Conservation (phyloP, 2,329 filamentous ascomycete genomes). For the Neofusicoccum sp. region DNA sequence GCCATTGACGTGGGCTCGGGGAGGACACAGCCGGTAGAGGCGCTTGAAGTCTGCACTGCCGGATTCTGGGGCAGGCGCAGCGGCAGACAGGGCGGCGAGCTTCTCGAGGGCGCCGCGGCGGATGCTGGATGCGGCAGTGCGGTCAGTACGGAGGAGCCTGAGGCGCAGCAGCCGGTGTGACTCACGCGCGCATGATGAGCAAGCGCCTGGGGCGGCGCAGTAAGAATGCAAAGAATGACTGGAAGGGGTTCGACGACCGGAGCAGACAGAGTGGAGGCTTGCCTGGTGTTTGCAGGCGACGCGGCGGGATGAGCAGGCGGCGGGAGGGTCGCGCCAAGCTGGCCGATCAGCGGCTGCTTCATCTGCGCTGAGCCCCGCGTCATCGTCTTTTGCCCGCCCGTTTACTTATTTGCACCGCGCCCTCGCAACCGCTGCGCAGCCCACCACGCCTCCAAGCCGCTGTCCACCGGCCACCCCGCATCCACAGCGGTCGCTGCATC, state of each 20-base stretch:
- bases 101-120: slow-evolving; percentile 54
- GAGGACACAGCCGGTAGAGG: slow-evolving; percentile 45
- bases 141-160: slow-evolving; percentile 2
- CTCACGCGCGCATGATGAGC: slow-evolving; percentile 19
- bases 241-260: neutral
- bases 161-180: slow-evolving; percentile 5
- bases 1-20: slow-evolving; percentile 20
- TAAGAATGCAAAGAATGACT: slow-evolving; percentile 21
- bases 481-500: neutral
- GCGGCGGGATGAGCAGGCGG: neutral
- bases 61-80: slow-evolving; percentile 31
- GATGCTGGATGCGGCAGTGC: slow-evolving; percentile 27
- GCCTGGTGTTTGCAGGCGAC: neutral
- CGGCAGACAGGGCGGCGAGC: slow-evolving; percentile 51
- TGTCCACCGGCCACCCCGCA: slow-evolving; percentile 1
- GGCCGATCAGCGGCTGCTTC: slow-evolving; percentile 12
- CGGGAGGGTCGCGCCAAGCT: slow-evolving; percentile 9
- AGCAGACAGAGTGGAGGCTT: neutral
- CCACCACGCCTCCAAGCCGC: neutral
- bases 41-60: slow-evolving; percentile 43
- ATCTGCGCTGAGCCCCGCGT: slow-evolving; percentile 17
- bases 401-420: neutral
- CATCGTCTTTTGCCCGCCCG: slow-evolving; percentile 13
- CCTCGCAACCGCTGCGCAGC: neutral
- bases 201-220: neutral